These are phyloP conservation scores for Amniculicola lignicola DNA, from an alignment of 495 filamentous ascomycete species.

Conservation along the genomic window DNA sequence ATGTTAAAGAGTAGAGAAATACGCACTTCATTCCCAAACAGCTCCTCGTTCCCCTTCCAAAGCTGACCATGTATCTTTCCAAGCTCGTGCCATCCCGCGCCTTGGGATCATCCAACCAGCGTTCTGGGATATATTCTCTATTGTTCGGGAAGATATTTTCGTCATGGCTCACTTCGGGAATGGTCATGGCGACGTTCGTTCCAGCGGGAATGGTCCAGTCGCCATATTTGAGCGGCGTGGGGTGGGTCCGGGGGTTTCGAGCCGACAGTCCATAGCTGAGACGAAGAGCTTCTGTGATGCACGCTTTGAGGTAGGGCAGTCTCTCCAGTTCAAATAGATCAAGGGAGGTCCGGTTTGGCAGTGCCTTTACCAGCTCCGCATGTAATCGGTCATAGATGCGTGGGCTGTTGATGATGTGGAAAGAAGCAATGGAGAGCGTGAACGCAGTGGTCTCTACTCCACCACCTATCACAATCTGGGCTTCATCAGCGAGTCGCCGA, in stretches of 20 bases:
- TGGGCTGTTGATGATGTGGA: conserved; percentile 38
- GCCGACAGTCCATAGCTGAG: conserved; percentile 13
- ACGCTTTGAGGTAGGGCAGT: conserved; percentile 38
- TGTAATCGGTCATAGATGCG: conserved; percentile 17
- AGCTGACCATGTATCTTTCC: conserved; percentile 31
- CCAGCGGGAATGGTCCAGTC: conserved; percentile 22
- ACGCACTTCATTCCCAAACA: conserved; percentile 32
- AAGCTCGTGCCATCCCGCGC: conserved; percentile 12
- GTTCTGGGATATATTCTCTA: conserved; percentile 22
- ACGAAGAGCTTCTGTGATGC: conserved; percentile 16
- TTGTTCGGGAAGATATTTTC: conserved; percentile 26
- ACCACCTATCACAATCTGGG: conserved; percentile 35
- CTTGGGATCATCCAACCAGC: conserved; percentile 30
- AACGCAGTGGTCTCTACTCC: conserved; percentile 43
- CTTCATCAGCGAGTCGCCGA: conserved; percentile 40
- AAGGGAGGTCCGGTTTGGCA: conserved; percentile 28
- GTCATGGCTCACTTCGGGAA: conserved; percentile 19
- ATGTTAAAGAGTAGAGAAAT: neutral
- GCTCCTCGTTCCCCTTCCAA: conserved; percentile 27
- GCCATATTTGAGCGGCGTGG: neutral
- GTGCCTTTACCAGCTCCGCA: conserved; percentile 17
- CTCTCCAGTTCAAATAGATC: conserved; percentile 38
- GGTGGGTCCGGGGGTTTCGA: conserved; percentile 19
- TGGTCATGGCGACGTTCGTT: conserved; percentile 21
- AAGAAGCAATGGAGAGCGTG: conserved; percentile 35